Percentiles rank a stretch among this genome's conserved stretches.
Conservation (phyloP, 2,329 filamentous ascomycete genomes). For the Sarocladiaceae sp. region DNA sequence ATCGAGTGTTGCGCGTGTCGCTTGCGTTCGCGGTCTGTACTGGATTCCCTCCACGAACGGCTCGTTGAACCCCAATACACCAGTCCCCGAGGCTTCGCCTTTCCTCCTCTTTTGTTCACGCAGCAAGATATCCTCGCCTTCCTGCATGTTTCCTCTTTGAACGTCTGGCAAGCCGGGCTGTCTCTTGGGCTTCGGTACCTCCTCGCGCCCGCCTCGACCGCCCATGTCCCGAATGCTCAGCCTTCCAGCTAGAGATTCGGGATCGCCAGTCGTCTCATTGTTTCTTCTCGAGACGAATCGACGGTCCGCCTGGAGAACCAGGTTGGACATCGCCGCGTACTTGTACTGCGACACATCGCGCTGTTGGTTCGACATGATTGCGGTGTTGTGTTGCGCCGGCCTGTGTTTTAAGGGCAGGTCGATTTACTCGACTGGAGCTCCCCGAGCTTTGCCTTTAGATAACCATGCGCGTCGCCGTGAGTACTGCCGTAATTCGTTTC, state of each 20-base stretch:
- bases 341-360: slow-evolving; percentile 95
- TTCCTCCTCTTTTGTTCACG: slow-evolving; percentile 86
- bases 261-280: slow-evolving; percentile 94
- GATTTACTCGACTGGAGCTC: slow-evolving; percentile 30
- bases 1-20: slow-evolving; percentile 90
- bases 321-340: slow-evolving; percentile 99
- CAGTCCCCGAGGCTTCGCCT: slow-evolving; percentile 64
- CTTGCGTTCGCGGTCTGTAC: slow-evolving; percentile 87
- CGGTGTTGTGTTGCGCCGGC: slow-evolving; percentile 15
- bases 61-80: slow-evolving; percentile 80
- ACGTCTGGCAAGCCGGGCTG: slow-evolving; percentile 62
- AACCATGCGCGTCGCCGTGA: slow-evolving; percentile 23
- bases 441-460: slow-evolving; percentile 27
- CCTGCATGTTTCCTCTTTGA: slow-evolving; percentile 69
- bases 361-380: slow-evolving; percentile 68
- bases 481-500: neutral
- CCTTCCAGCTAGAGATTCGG: slow-evolving; percentile 91
- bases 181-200: slow-evolving; percentile 78
- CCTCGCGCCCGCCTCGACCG: slow-evolving; percentile 71
- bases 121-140: slow-evolving; percentile 79
- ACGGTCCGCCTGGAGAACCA: slow-evolving; percentile 99
- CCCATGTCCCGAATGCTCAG: slow-evolving; percentile 96
- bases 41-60: slow-evolving; percentile 84
- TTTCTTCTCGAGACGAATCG: slow-evolving; percentile 88
- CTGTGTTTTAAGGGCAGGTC: slow-evolving; percentile 13